Percentiles rank a stretch among this genome's conserved stretches.
Conservation (phyloP, 1,139 yeast species). For the Yamadazyma sp. region DNA sequence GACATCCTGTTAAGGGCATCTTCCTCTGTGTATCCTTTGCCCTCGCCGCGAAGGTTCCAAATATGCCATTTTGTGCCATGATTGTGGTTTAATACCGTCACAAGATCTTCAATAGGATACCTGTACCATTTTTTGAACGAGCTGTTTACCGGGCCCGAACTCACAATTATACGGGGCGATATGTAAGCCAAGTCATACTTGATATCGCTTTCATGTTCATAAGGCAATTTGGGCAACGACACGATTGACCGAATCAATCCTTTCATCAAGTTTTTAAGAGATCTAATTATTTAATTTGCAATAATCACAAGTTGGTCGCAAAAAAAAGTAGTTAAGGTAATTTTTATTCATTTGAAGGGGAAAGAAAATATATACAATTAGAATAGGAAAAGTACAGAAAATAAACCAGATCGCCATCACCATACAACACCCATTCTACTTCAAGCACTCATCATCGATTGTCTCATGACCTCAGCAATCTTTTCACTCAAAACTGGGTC, state of each 20-base stretch:
- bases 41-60: constrained; percentile 71
- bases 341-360: neutral
- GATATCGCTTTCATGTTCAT: constrained; percentile 4
- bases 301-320: neutral
- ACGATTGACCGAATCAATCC: constrained; percentile 17
- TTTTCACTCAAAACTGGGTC: constrained; percentile 59
- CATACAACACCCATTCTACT: neutral
- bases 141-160: constrained; percentile 67
- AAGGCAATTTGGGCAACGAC: constrained; percentile 13
- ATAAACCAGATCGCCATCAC: neutral
- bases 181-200: constrained; percentile 64
- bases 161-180: constrained; percentile 59
- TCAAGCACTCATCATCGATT: constrained; percentile 16
- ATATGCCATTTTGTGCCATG: constrained; percentile 67
- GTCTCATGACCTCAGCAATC: constrained; percentile 47
- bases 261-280: constrained; percentile 10
- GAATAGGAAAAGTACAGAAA: neutral
- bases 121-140: constrained; percentile 51
- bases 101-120: constrained; percentile 53
- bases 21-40: constrained; percentile 46
- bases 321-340: neutral
- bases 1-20: constrained; percentile 32
- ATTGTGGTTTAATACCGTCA: constrained; percentile 44
- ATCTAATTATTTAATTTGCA: neutral
- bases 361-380: constrained; percentile 1